phyloP scores from a whole-genome alignment of 176 grass and related monocot genomes.

The Guadua angustifolia region DNA sequence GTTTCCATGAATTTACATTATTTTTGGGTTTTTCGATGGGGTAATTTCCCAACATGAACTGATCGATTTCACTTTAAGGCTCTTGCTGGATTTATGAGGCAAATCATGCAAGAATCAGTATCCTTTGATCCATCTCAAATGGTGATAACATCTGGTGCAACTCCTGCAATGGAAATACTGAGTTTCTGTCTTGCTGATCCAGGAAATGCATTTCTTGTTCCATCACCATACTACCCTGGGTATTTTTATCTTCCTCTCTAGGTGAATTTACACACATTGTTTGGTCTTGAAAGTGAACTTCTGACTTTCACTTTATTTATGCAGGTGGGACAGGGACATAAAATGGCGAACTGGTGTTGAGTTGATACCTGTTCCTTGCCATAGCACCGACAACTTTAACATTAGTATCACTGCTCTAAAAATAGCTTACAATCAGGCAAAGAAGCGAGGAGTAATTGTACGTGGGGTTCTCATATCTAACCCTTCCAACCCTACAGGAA shows the following conservation, averaged over 20 bases:
- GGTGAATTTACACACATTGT: background rate
- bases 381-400: slow-evolving; percentile 85
- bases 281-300: background rate
- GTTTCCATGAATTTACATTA: background rate
- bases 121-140: slow-evolving; percentile 84
- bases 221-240: slow-evolving; percentile 98
- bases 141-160: slow-evolving; percentile 83
- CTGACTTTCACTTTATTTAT: slow-evolving; percentile 21
- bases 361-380: slow-evolving; percentile 89
- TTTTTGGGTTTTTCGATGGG: background rate
- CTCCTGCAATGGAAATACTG: slow-evolving; percentile 89
- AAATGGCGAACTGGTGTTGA: slow-evolving; percentile 88
- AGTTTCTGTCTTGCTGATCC: slow-evolving; percentile 91
- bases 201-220: slow-evolving; percentile 97
- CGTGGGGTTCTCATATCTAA: slow-evolving; percentile 90
- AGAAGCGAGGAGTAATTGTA: slow-evolving; percentile 88
- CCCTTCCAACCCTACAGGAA: slow-evolving; percentile 86
- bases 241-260: slow-evolving; percentile 41
- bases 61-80: slow-evolving; percentile 60
- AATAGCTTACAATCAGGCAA: slow-evolving; percentile 86
- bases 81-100: slow-evolving; percentile 86
- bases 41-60: slow-evolving; percentile 34
- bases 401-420: slow-evolving; percentile 80
- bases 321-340: slow-evolving; percentile 93
- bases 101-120: slow-evolving; percentile 70